Base-by-base conservation (phyloP, 2,329 filamentous ascomycete genomes). In the Colletotrichum echinochloae region DNA sequence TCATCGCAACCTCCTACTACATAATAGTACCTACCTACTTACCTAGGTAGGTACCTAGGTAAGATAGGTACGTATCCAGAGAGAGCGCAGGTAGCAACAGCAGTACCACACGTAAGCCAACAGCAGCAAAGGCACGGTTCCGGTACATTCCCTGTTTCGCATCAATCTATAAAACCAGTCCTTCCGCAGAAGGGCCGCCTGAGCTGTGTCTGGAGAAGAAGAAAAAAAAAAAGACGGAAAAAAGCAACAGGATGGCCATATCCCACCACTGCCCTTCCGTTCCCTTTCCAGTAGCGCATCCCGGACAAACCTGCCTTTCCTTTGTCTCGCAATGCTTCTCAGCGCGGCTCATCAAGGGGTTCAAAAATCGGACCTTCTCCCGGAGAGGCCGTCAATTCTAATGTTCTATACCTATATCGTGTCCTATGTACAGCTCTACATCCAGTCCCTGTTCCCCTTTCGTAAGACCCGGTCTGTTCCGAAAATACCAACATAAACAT, bases 401-500 rank as follows among this genome's bases (percentile, higher is more conserved):
- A 16, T 20, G 14, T 5, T 8, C 11, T 37, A 37, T 35, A 39
- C 1, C 4, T 30, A 37, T 20, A 39, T 37, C 28, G 18, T 39
- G 23, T 54, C 26, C 23, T 65, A 44, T n/a, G n/a, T 59, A 35
- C 28, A 57, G 7, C 23, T 30, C 23, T 8, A 20, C 14, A 28
- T 16, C 5, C 6, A 49, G 12, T 26, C 6, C 14, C 28, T 30
- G 6, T 23, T 4, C 20, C 20, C 20, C 30, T 14, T 16, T n/a
- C 30, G 11, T 14, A n/a, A 12, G 9, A 14, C 5, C 11, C 51
- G 5, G 7, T 35, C 28, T 35, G 23, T 12, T 23, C 11, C 8
- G 30, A 23, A 35, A 60, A 60, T 66, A 49, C 54, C 54, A 28
- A 48, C 49, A 66, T 60, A 65, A 55, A 69, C 62, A 66, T 66